A percentile compares a stretch with the other conserved stretches of the same genome.
Evolutionary conservation across 2,329 filamentous ascomycete genomes (phyloP).

Genomic region (Exophiala viscosa): DNA sequence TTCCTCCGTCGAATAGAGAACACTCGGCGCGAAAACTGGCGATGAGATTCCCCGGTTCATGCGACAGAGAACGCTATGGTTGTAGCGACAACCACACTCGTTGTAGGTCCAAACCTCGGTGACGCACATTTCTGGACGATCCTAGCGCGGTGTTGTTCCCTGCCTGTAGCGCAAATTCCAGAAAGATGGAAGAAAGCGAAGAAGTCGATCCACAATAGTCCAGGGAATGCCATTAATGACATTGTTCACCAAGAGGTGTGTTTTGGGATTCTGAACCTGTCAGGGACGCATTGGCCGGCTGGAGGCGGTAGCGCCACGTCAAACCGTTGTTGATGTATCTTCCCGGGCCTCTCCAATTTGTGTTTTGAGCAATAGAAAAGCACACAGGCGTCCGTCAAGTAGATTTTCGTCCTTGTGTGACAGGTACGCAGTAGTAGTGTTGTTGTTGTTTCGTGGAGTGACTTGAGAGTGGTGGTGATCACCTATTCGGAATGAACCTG

Average conservation of each 20-base stretch:
- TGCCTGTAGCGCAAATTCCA: not conserved
- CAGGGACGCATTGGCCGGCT: constrained; percentile 12
- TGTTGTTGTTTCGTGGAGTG: not conserved
- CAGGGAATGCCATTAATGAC: constrained; percentile 9
- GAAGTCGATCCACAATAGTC: not conserved
- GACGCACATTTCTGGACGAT: constrained; percentile 18
- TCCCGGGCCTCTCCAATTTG: constrained; percentile 10
- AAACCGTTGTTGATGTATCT: constrained; percentile 4
- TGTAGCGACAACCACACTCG: constrained; percentile 26
- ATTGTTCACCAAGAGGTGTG: constrained; percentile 5
- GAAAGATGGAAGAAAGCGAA: not conserved
- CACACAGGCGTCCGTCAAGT: not conserved
- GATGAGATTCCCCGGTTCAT: constrained; percentile 3
- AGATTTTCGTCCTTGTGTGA: constrained; percentile 10
- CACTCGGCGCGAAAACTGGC: constrained; percentile 9
- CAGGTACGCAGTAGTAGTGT: not conserved
- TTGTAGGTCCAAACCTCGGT: constrained; percentile 27
- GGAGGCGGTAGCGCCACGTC: constrained; percentile 10
- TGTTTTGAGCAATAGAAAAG: not conserved
- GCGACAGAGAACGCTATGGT: constrained; percentile 19
- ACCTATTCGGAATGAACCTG: not conserved
- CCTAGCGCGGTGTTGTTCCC: not conserved
- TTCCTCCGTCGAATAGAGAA: constrained; percentile 6
- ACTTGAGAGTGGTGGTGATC: not conserved
- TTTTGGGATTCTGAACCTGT: constrained; percentile 9